Conservation (phyloP, 257 asterid genomes). For the Solanum gandarillasii region DNA sequence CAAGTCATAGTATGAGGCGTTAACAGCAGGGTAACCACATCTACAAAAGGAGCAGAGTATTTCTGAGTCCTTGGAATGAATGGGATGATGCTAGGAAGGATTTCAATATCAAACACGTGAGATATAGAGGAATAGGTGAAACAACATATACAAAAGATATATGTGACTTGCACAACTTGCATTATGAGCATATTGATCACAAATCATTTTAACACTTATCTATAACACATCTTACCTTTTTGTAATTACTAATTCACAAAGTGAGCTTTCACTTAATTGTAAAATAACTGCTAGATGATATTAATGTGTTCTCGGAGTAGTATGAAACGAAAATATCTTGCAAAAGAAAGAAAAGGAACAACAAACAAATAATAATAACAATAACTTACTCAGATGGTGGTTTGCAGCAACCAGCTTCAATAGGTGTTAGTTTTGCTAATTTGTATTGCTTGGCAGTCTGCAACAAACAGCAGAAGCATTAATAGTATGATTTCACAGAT, state of each 20-base stretch:
- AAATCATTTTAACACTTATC: background rate
- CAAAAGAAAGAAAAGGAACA: background rate
- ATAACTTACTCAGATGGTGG: constrained; percentile 80
- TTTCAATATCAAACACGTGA: background rate
- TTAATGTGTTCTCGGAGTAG: background rate
- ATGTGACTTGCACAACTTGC: background rate
- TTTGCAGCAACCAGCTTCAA: constrained; percentile 92
- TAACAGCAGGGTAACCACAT: constrained; percentile 85
- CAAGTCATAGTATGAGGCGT: constrained; percentile 73
- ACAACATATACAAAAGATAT: background rate
- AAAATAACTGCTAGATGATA: background rate
- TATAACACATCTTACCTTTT: background rate
- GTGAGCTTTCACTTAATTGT: background rate
- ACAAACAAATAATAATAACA: background rate
- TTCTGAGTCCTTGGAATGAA: background rate
- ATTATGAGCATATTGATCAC: background rate
- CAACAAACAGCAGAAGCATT: constrained; percentile 1
- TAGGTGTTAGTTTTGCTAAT: constrained; percentile 64
- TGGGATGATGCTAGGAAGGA: background rate
- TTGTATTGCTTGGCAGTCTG: constrained; percentile 59
- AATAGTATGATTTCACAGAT: background rate
- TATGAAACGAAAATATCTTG: background rate
- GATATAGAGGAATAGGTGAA: background rate
- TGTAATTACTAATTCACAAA: background rate
- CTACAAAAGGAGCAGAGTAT: constrained; percentile 14